phyloP scores from a whole-genome alignment of 768 basidiomycete species.

The Naganishia friedmannii region DNA sequence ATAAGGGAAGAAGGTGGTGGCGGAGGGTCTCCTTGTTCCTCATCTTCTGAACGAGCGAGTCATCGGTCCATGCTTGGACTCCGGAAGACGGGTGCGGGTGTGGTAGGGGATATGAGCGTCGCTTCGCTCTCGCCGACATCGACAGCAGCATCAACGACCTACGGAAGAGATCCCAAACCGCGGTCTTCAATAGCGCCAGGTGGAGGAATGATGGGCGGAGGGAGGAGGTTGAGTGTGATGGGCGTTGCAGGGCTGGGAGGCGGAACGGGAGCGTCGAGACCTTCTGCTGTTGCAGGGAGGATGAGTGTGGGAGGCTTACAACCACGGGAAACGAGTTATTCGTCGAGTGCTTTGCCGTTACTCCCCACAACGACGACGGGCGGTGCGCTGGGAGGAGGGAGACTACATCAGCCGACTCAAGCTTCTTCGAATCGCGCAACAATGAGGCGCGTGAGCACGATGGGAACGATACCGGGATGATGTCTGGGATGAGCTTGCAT shows the following conservation, averaged over 20 bases:
- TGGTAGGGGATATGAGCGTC: neutral
- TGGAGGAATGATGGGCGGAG: neutral
- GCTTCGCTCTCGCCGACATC: slow-evolving; percentile 6
- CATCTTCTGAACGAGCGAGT: neutral
- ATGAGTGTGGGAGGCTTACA: slow-evolving; percentile 11
- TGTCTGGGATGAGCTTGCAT: neutral
- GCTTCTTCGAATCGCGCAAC: slow-evolving; percentile 14
- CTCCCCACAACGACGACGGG: slow-evolving; percentile 2
- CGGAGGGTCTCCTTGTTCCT: neutral
- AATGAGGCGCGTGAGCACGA: slow-evolving; percentile 9
- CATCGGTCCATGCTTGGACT: slow-evolving; percentile 19
- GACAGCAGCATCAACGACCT: neutral
- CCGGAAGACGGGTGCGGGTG: neutral
- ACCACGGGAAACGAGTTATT: neutral
- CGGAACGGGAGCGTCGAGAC: slow-evolving; percentile 7
- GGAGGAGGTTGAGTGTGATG: slow-evolving; percentile 6
- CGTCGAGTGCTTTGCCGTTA: neutral
- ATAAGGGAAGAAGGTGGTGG: slow-evolving; percentile 17
- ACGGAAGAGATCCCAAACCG: neutral
- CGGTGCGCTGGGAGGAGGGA: slow-evolving; percentile 3
- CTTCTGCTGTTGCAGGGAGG: neutral
- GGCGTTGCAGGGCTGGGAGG: slow-evolving; percentile 6
- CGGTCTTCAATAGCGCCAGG: slow-evolving; percentile 10
- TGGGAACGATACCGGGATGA: slow-evolving; percentile 21
- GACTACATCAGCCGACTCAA: slow-evolving; percentile 15